A percentile compares a stretch with the other conserved stretches of the same genome.
Conservation (phyloP, 2,329 filamentous ascomycete genomes). For the Alternaria arborescens region DNA sequence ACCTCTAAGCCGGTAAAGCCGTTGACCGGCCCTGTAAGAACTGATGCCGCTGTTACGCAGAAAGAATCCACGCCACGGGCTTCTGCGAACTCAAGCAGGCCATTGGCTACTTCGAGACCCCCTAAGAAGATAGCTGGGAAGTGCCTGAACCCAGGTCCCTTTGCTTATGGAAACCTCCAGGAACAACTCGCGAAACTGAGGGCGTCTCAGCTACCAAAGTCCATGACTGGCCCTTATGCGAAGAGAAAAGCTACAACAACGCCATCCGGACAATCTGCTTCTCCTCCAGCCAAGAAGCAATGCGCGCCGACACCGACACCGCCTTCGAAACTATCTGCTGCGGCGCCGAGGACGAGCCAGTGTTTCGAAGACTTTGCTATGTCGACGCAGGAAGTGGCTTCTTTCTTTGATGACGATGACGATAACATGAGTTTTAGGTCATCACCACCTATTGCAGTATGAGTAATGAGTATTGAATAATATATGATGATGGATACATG, state of each 20-base stretch:
- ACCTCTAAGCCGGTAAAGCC: neutral
- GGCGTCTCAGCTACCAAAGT: slow-evolving; percentile 12
- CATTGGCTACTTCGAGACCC: neutral
- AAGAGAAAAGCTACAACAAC: slow-evolving; percentile 6
- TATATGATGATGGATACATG: neutral
- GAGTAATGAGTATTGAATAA: slow-evolving; percentile 3
- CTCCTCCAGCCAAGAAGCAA: slow-evolving; percentile 3
- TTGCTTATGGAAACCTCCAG: slow-evolving; percentile 5
- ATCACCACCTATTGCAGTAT: slow-evolving; percentile 31
- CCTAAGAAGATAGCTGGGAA: slow-evolving; percentile 14
- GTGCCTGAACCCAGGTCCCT: slow-evolving; percentile 14
- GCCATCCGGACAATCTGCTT: neutral
- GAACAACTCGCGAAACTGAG: slow-evolving; percentile 12
- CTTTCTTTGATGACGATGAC: slow-evolving; percentile 41
- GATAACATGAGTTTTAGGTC: slow-evolving; percentile 30
- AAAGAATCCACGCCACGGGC: neutral
- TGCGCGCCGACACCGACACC: neutral
- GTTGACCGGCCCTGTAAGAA: neutral
- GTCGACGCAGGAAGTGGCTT: slow-evolving; percentile 39
- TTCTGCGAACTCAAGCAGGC: slow-evolving; percentile 3
- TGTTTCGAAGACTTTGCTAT: slow-evolving; percentile 30
- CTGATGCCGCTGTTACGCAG: neutral
- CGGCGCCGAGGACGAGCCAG: neutral
- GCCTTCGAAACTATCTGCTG: neutral
- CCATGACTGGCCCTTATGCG: neutral